A percentile compares a stretch with the other conserved stretches of the same genome.
These are phyloP conservation scores for Secale cereale DNA, from an alignment of 176 grass and related monocot genomes.

Conservation along the genomic window DNA sequence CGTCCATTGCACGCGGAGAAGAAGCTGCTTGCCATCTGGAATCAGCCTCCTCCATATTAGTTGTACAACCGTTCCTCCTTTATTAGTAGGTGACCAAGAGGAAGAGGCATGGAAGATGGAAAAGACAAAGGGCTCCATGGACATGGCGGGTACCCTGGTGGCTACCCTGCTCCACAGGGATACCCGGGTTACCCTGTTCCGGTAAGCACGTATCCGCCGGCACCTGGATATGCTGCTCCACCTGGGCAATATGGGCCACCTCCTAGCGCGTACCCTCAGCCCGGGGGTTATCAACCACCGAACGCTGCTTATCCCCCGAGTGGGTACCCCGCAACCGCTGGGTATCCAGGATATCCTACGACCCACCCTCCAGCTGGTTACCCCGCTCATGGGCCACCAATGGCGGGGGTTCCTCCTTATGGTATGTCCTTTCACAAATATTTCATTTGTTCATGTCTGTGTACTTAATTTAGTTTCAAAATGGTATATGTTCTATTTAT, in stretches of 20 bases:
- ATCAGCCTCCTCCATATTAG: not conserved
- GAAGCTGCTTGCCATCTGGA: slow-evolving; percentile 5
- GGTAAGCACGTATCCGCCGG: slow-evolving; percentile 2
- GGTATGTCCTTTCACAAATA: not conserved
- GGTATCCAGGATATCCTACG: slow-evolving; percentile 15
- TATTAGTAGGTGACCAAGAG: not conserved
- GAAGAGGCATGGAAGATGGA: slow-evolving; percentile 47
- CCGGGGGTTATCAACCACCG: slow-evolving; percentile 26
- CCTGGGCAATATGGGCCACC: slow-evolving; percentile 26
- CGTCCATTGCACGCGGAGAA: not conserved
- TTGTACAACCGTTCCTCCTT: not conserved
- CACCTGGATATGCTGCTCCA: slow-evolving; percentile 38
- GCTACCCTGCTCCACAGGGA: slow-evolving; percentile 23
- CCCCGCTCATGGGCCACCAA: slow-evolving; percentile 27
- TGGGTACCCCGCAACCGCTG: not conserved
- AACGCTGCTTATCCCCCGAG: slow-evolving; percentile 38
- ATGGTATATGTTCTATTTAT: too few relatives aligned
- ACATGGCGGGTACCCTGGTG: slow-evolving; percentile 32
- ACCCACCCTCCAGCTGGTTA: slow-evolving; percentile 33
- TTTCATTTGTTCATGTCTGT: not conserved
- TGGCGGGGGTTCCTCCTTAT: not conserved
- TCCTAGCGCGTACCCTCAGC: slow-evolving; percentile 39
- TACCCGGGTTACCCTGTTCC: slow-evolving; percentile 40
- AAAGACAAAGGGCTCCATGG: slow-evolving; percentile 48
- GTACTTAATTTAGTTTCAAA: not conserved